Conservation (phyloP, 2,329 filamentous ascomycete genomes). For the Neonectria magnoliae region DNA sequence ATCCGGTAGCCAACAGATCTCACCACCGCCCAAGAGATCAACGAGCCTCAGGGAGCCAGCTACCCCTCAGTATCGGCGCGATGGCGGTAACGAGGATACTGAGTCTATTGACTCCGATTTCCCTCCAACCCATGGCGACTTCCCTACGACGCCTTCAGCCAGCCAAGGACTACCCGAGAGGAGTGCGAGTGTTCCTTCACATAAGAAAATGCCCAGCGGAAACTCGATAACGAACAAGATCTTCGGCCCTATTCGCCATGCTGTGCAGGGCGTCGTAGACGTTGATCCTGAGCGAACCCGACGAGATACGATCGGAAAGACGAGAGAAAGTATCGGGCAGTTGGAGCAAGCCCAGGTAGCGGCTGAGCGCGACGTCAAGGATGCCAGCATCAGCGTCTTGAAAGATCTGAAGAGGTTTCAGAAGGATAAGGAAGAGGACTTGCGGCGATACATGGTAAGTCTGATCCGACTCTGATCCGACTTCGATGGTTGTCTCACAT, state of each 20-base stretch:
- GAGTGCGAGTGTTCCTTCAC: conserved; percentile 56
- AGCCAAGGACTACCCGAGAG: conserved; percentile 75
- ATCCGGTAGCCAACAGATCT: conserved; percentile 73
- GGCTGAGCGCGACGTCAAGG: conserved; percentile 90
- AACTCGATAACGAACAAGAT: conserved; percentile 93
- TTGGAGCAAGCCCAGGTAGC: conserved; percentile 91
- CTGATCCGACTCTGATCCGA: conserved; percentile 21
- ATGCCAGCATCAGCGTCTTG: conserved; percentile 88
- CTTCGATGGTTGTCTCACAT: neutral
- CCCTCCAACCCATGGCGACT: conserved; percentile 84
- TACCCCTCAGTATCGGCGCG: conserved; percentile 59
- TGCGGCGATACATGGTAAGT: conserved; percentile 94
- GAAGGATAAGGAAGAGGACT: conserved; percentile 91
- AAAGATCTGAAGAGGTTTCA: conserved; percentile 94
- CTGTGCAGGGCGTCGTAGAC: conserved; percentile 94
- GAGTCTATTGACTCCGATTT: conserved; percentile 97
- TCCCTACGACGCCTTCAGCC: conserved; percentile 72
- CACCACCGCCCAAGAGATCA: conserved; percentile 73
- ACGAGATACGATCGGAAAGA: conserved; percentile 95
- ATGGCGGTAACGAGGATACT: conserved; percentile 76
- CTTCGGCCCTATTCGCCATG: conserved; percentile 94
- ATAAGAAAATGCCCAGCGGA: conserved; percentile 85
- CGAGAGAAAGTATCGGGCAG: conserved; percentile 84
- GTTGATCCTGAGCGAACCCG: conserved; percentile 94
- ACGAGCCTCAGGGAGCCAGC: conserved; percentile 64